These are phyloP conservation scores for Camptophora hylomeconis DNA, from an alignment of 2,329 filamentous ascomycete species.

Conservation along the genomic window DNA sequence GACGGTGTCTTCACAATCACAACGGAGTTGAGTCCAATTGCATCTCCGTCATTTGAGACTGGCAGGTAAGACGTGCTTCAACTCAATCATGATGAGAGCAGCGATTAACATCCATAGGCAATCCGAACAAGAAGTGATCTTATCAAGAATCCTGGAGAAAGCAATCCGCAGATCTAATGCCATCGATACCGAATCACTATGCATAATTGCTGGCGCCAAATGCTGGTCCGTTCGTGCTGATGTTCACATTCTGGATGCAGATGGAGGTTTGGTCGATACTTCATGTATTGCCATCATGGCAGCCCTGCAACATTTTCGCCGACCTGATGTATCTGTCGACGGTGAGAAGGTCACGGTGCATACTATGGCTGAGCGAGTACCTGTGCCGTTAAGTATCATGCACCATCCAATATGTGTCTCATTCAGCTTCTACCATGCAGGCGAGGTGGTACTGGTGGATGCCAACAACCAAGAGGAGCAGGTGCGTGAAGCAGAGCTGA, in stretches of 20 bases:
- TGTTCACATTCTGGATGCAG: conserved; percentile 79
- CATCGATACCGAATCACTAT: conserved; percentile 89
- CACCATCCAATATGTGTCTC: conserved; percentile 88
- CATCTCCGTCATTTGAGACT: conserved; percentile 77
- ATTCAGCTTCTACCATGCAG: conserved; percentile 61
- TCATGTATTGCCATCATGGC: conserved; percentile 79
- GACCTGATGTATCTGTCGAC: conserved; percentile 77
- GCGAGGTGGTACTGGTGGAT: conserved; percentile 30
- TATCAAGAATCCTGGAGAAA: conserved; percentile 84
- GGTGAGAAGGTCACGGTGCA: conserved; percentile 77
- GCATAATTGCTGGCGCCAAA: conserved; percentile 78
- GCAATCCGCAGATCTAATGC: conserved; percentile 84
- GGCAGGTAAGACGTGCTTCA: conserved; percentile 53
- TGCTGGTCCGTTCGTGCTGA: conserved; percentile 87
- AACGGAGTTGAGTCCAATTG: conserved; percentile 84
- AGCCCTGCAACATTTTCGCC: conserved; percentile 78
- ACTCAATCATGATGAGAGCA: conserved; percentile 2
- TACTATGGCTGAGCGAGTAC: conserved; percentile 71
- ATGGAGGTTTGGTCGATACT: conserved; percentile 79
- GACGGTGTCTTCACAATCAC: conserved; percentile 90
- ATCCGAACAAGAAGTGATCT: conserved; percentile 70
- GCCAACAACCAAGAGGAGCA: conserved; percentile 38
- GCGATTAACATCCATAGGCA: conserved; percentile 36
- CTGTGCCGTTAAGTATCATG: conserved; percentile 77
- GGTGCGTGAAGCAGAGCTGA: conserved; percentile 51